Percentiles rank a stretch among this genome's conserved stretches.
Evolutionary conservation across 2,329 filamentous ascomycete genomes (phyloP).

Genomic region (Penicillium occitanis): DNA sequence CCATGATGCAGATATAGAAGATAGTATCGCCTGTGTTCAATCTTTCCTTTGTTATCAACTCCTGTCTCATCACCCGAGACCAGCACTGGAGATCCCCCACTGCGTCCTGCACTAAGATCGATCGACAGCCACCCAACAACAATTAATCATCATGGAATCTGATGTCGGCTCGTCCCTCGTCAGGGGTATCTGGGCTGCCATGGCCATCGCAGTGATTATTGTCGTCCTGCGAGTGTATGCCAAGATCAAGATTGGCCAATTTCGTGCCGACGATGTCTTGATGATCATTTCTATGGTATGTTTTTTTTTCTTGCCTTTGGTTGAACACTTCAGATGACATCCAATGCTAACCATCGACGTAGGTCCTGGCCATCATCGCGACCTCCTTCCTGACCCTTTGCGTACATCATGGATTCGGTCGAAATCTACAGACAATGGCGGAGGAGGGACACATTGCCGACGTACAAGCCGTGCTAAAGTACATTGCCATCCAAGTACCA

Average conservation of each 20-base stretch:
- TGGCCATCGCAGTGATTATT: background rate
- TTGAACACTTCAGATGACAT: background rate
- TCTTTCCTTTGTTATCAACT: background rate
- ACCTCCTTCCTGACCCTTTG: background rate
- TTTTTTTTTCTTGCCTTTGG: background rate
- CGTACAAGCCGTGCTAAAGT: background rate
- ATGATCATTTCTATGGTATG: constrained; percentile 15
- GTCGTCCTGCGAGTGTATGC: constrained; percentile 11
- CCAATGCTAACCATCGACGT: background rate
- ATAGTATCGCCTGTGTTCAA: background rate
- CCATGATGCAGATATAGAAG: background rate
- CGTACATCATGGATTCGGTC: constrained; percentile 1
- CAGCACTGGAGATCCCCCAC: background rate
- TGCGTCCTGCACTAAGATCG: background rate
- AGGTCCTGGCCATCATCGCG: constrained; percentile 1
- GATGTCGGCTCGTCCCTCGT: background rate
- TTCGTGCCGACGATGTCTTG: constrained; percentile 12
- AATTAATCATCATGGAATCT: background rate
- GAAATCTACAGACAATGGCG: background rate
- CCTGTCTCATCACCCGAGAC: background rate
- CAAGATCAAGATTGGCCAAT: constrained; percentile 7
- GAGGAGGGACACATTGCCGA: background rate
- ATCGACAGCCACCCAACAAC: background rate
- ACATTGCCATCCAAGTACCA: background rate
- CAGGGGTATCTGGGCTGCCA: constrained; percentile 5